Evolutionary conservation across 2,329 filamentous ascomycete genomes (phyloP), one percentile per base, ranked within the genome.

Genomic region (Chaetomium sp.): DNA sequence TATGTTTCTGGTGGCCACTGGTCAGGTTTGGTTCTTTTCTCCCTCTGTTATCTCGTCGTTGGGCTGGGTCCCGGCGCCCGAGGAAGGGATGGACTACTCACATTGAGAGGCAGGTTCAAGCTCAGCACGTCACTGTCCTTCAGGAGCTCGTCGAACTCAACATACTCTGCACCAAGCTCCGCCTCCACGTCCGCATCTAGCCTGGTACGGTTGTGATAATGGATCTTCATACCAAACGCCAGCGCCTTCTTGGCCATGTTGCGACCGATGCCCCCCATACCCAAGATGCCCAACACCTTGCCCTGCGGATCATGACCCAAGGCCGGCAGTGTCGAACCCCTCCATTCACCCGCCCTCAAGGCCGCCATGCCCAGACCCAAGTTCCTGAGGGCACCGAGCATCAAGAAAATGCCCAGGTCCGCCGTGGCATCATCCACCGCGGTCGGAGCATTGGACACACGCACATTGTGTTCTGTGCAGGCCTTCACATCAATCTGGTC

Each of bases 191-290:
- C 82, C 1, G 78, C 74, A 14, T 71, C 73, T 61, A 94, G 70
- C 63, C 75, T 70, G 1, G 73, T 79, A 6, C 89, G 82, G 68
- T 94, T 94, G 66, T 90, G 77, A 65, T 95, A 94, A 49, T 85
- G 78, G 10, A 88, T 77, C 44, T 71, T 79, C 87, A 94, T 91
- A 9, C 85, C 87, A 67, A 95, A 91, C 0, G 78, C 87, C 53
- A 81, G 77, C 3, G 85, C 87, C 71, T 91, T 91, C 67, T 76
- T 80, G 67, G 86, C 88, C 64, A 94, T 71, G 65, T 90, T 89
- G 38, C 86, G 76, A 0, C 90, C 89, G 58, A 95, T 94, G 2
- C 89, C 88, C 19, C 89, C 89, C 88, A 94, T 92, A 6, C 89
- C 89, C 42, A 95, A 69, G 57, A 95, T 90, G 0, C 89, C 89